A percentile compares a stretch with the other conserved stretches of the same genome.
phyloP scores from a whole-genome alignment of 2,329 filamentous ascomycete genomes.

The Colletotrichum sp. region DNA sequence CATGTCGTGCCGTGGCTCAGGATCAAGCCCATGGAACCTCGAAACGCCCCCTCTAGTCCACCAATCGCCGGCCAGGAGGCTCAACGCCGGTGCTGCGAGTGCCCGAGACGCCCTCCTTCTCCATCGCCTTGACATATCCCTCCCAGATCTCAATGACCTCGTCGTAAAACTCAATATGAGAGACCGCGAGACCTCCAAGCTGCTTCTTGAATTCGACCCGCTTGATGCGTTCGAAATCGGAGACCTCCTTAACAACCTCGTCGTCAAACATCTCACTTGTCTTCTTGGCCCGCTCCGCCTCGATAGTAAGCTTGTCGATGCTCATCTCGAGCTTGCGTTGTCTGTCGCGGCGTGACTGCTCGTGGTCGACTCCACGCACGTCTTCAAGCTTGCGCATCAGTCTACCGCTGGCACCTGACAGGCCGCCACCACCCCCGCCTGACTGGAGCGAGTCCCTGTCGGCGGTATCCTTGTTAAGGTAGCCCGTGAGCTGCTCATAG shows the following conservation, averaged over 20 bases:
- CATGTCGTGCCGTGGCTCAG: neutral
- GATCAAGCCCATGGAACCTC: neutral
- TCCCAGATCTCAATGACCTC: constrained; percentile 86
- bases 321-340: constrained; percentile 89
- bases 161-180: constrained; percentile 87
- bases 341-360: constrained; percentile 85
- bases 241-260: constrained; percentile 90
- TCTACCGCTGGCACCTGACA: constrained; percentile 83
- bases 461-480: constrained; percentile 86
- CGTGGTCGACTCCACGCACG: constrained; percentile 94
- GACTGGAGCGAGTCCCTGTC: constrained; percentile 82
- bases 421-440: constrained; percentile 58
- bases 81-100: constrained; percentile 12
- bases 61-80: constrained; percentile 16
- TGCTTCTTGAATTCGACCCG: constrained; percentile 89
- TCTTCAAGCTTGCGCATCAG: constrained; percentile 95
- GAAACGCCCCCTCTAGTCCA: neutral
- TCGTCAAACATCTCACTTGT: constrained; percentile 94
- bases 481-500: constrained; percentile 94
- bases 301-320: constrained; percentile 88
- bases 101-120: constrained; percentile 60
- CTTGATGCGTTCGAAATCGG: constrained; percentile 97
- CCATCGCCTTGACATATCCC: constrained; percentile 86
- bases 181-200: constrained; percentile 80
- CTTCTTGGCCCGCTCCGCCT: constrained; percentile 87